Conservation (phyloP, 768 basidiomycete species). For the Russula griseocarnosa region DNA sequence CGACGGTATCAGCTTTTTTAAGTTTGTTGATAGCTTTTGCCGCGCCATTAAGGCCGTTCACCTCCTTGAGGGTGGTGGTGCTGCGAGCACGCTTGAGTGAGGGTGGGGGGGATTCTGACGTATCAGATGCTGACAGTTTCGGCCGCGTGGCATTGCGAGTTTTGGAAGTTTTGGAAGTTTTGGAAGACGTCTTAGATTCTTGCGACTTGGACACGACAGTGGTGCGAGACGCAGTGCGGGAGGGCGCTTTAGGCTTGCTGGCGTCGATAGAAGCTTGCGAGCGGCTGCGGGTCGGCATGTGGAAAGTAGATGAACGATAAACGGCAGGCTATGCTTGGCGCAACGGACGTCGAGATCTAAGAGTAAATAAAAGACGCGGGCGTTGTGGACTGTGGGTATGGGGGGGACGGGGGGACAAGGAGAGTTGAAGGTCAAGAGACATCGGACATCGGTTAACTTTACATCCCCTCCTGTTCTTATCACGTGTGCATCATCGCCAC, state of each 20-base stretch:
- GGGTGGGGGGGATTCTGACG: slow-evolving; percentile 22
- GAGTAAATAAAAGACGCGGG: neutral
- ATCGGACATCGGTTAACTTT: too few relatives aligned
- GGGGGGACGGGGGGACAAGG: neutral
- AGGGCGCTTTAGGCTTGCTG: slow-evolving; percentile 19
- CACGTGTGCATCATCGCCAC: slow-evolving; percentile 15
- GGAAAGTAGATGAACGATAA: neutral
- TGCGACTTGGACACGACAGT: slow-evolving; percentile 1
- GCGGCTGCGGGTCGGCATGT: slow-evolving; percentile 24
- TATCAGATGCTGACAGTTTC: slow-evolving; percentile 21
- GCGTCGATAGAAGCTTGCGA: slow-evolving; percentile 20
- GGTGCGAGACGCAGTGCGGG: slow-evolving; percentile 23
- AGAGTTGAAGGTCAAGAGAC: neutral
- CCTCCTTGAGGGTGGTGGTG: slow-evolving; percentile 20
- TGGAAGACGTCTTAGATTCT: neutral
- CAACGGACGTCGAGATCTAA: neutral
- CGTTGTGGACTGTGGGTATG: neutral
- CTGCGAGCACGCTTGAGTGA: slow-evolving; percentile 24
- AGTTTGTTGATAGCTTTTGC: slow-evolving; percentile 12
- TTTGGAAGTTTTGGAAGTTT: slow-evolving; percentile 7
- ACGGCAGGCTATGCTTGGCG: neutral
- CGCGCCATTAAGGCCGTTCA: slow-evolving; percentile 16
- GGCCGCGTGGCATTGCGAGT: slow-evolving; percentile 6
- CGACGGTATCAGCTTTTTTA: neutral
- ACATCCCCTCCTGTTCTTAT: neutral